Evolutionary conservation across 176 grass and related monocot species (phyloP).

Genomic region (Triticum urartu): DNA sequence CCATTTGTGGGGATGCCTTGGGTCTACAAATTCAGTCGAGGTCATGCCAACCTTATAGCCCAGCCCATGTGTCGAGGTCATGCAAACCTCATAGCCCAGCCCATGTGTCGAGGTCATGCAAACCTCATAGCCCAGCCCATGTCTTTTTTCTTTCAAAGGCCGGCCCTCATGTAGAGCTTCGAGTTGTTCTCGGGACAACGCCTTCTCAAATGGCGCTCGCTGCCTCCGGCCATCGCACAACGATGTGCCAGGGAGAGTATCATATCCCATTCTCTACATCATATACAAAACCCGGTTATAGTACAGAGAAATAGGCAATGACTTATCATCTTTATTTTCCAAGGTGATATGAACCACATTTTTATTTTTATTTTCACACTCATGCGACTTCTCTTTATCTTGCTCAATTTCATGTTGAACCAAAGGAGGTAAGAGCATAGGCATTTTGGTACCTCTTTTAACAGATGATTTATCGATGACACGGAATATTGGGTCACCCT

Average conservation of each 20-base stretch:
- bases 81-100: too few species aligned
- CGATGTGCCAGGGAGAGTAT: background rate
- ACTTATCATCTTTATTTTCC: too few species aligned
- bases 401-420: background rate
- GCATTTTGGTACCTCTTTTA: background rate
- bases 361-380: background rate
- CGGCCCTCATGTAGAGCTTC: background rate
- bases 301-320: too few species aligned
- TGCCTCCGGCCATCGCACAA: background rate
- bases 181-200: background rate
- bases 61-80: background rate
- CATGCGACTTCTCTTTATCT: background rate
- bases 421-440: background rate
- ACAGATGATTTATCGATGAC: background rate
- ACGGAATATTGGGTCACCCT: background rate
- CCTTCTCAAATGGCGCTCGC: background rate
- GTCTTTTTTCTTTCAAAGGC: background rate
- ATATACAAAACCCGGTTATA: background rate
- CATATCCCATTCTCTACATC: background rate
- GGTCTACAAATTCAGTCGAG: background rate
- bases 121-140: background rate
- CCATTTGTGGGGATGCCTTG: background rate
- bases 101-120: background rate
- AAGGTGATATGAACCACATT: too few species aligned
- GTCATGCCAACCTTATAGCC: background rate